phyloP scores from a whole-genome alignment of 371 early-diverging fungal species.

The Lichtheimia ornata region DNA sequence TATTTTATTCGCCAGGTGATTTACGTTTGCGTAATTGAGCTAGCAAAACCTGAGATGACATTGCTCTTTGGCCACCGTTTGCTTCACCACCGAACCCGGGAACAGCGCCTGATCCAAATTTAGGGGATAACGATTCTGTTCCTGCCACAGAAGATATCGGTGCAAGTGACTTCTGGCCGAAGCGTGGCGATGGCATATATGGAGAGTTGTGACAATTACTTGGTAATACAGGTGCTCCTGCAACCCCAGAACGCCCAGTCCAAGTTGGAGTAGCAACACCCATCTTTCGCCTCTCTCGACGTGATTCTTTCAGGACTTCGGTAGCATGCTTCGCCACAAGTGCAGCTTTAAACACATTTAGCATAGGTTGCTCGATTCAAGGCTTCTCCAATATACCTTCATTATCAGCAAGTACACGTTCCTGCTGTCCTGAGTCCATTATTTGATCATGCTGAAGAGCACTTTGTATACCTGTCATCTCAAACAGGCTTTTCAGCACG shows the following conservation, averaged over 20 bases:
- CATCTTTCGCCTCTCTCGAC: conserved; percentile 19
- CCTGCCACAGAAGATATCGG: conserved; percentile 6
- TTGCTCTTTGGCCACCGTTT: too few relatives aligned
- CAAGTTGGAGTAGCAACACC: conserved; percentile 66
- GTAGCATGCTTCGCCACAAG: conserved; percentile 59
- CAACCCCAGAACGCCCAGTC: conserved; percentile 69
- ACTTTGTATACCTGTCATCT: conserved; percentile 83
- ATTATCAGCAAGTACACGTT: conserved; percentile 66
- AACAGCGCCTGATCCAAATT: conserved; percentile 42
- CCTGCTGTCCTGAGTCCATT: conserved; percentile 67
- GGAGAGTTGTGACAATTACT: conserved; percentile 5
- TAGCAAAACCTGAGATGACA: too few relatives aligned
- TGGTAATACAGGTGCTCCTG: conserved; percentile 51
- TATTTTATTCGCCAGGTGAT: too few relatives aligned
- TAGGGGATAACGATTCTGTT: conserved; percentile 8
- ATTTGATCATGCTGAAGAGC: conserved; percentile 89
- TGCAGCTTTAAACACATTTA: conserved; percentile 29
- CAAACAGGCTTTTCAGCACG: conserved; percentile 74
- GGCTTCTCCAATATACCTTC: conserved; percentile 56
- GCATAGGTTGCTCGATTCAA: background rate
- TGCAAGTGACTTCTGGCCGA: conserved; percentile 38
- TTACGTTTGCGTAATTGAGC: too few relatives aligned
- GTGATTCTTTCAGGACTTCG: conserved; percentile 43
- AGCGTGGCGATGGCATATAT: conserved; percentile 44
- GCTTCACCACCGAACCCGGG: conserved; percentile 27